Base-by-base conservation (phyloP, 225 moss, liverwort and hornwort genomes). In the Anthoceros angustus region DNA sequence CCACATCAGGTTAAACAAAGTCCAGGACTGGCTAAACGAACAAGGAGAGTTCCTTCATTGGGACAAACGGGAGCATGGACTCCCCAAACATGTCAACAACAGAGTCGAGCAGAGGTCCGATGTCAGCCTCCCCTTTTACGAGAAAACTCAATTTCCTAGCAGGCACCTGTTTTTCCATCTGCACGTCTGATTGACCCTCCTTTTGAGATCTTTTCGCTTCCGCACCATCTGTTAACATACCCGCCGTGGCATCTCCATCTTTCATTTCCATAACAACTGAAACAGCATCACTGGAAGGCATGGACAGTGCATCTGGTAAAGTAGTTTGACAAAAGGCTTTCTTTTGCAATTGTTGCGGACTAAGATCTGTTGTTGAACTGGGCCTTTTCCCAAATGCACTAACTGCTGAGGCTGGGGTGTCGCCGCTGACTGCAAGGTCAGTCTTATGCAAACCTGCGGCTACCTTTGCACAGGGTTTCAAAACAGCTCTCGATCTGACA, bases 1-100 rank as follows among this genome's bases (percentile, higher is more conserved):
- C 32, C 4, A 1, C 32, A 32, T 32, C 32, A 32, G 1, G 32
- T 32, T 32, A 32, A 32, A 32, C 32, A 32, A 32, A 32, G 32
- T 32, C 32, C 32, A 4, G 32, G 32, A 32, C 32, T 32, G 32
- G 32, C 55, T 55, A 55, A 12, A 55, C 23, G 55, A 86, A 84
- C 68, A 84, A 73, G 26, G 87, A 86, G 63, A 98, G 61, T 78
- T 98, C 89, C 81, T 68, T 87, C 40, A 82, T 84, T 63, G 98
- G 92, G 72, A 98, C 83, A 65, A 89, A 98, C 26, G 98, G 91
- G 43, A 92, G 82, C 87, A 98, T 98, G 65, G 87, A 88, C 74
- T 98, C 98, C 49, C 98, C 98, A 70, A 98, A 98, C 65, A 89
- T 74, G 41, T 89, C 98, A 50, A 89, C 82, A 73, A 98, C 71